Percentiles rank a stretch among this genome's conserved stretches.
These are phyloP conservation scores for Tylopilus cervinicoccineus DNA, from an alignment of 768 basidiomycete species.

Conservation along the genomic window DNA sequence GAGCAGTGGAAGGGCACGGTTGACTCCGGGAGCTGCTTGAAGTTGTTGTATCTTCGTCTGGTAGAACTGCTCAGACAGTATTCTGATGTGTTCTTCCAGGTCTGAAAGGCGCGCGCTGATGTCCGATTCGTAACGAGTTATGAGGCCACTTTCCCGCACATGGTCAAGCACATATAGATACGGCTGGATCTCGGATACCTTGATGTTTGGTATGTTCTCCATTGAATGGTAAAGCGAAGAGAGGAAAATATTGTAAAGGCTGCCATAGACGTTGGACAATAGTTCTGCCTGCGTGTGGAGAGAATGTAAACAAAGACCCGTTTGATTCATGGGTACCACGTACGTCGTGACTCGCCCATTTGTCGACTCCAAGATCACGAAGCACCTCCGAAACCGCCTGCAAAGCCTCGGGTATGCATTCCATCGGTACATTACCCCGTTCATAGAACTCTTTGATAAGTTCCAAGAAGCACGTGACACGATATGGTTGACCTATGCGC, in stretches of 20 bases:
- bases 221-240: constrained; percentile 80
- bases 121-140: constrained; percentile 74
- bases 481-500: constrained; percentile 80
- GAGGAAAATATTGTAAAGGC: constrained; percentile 83
- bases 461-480: constrained; percentile 77
- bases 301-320: constrained; percentile 3
- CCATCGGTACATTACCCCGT: constrained; percentile 86
- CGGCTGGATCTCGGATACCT: constrained; percentile 62
- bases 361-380: constrained; percentile 63
- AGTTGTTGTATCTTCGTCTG: constrained; percentile 59
- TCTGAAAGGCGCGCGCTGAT: constrained; percentile 62
- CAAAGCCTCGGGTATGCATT: constrained; percentile 90
- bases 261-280: constrained; percentile 62
- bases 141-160: constrained; percentile 62
- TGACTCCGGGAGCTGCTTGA: constrained; percentile 68
- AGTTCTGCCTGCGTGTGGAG: constrained; percentile 52
- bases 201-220: constrained; percentile 71
- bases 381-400: constrained; percentile 66
- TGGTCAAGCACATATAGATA: constrained; percentile 67
- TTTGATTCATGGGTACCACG: constrained; percentile 29
- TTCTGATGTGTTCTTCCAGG: constrained; percentile 59
- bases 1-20: constrained; percentile 75
- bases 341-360: constrained; percentile 84
- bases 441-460: constrained; percentile 85
- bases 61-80: constrained; percentile 59